A percentile compares a stretch with the other conserved stretches of the same genome.
These are phyloP conservation scores for Cyberlindnera nakhonratchasimensis DNA, from an alignment of 805 yeast genomes.

Conservation along the genomic window DNA sequence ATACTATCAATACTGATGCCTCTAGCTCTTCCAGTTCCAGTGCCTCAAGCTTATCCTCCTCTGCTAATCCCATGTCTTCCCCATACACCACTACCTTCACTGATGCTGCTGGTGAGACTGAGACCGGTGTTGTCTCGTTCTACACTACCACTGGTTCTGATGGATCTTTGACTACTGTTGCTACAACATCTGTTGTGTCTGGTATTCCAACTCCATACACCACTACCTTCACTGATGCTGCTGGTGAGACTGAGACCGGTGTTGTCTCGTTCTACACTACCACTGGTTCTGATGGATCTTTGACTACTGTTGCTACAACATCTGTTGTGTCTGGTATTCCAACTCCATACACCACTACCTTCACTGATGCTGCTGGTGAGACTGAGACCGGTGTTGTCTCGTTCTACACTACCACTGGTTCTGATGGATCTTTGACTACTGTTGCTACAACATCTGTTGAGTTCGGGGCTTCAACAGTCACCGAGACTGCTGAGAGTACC, in stretches of 20 bases:
- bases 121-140: slow-evolving; percentile 9
- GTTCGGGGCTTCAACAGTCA: slow-evolving; percentile 4
- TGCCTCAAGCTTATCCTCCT: slow-evolving; percentile 2
- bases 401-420: slow-evolving; percentile 6
- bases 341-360: slow-evolving; percentile 11
- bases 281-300: not conserved
- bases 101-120: slow-evolving; percentile 5
- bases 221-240: slow-evolving; percentile 9
- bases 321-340: not conserved
- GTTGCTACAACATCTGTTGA: slow-evolving; percentile 2
- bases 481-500: slow-evolving; percentile 4
- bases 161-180: slow-evolving; percentile 4
- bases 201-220: slow-evolving; percentile 1
- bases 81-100: slow-evolving; percentile 8
- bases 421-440: slow-evolving; percentile 6
- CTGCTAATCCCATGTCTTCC: slow-evolving; percentile 3
- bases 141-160: slow-evolving; percentile 7
- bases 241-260: slow-evolving; percentile 9
- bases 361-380: slow-evolving; percentile 7
- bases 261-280: slow-evolving; percentile 7
- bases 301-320: slow-evolving; percentile 3
- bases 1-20: not conserved
- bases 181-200: slow-evolving; percentile 6
- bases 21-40: slow-evolving; percentile 2
- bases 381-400: slow-evolving; percentile 8